Conservation (phyloP, 192 early-diverging fungal genomes). For the Obelidium mucronatum region DNA sequence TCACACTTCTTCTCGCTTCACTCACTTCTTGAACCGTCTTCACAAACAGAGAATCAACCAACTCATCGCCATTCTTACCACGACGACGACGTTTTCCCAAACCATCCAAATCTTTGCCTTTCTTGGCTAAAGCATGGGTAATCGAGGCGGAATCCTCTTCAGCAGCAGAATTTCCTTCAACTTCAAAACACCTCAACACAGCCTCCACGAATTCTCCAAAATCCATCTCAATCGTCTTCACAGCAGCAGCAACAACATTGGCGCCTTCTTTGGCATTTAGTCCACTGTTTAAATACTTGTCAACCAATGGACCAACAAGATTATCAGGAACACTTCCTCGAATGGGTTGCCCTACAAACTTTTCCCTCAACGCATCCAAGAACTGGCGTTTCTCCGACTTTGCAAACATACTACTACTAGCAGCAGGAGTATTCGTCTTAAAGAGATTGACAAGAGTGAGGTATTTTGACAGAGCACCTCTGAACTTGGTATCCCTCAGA, state of each 20-base stretch:
- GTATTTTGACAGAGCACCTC: no score
- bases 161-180: no score
- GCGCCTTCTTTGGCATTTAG: no score
- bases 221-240: neutral
- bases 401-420: no score
- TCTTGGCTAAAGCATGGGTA: neutral
- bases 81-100: neutral
- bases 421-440: no score
- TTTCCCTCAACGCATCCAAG: neutral
- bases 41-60: neutral
- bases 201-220: neutral
- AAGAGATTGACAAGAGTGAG: no score
- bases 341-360: no score
- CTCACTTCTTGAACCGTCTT: neutral
- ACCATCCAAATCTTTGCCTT: neutral
- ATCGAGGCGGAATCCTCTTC: neutral
- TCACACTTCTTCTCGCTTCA: neutral
- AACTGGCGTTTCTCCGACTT: neutral
- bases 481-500: no score
- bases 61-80: neutral
- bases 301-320: no score
- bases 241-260: no score
- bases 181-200: neutral
- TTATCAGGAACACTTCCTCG: no score
- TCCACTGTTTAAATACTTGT: no score